phyloP scores from a whole-genome alignment of 257 asterid genomes.

The Linaria vulgaris region DNA sequence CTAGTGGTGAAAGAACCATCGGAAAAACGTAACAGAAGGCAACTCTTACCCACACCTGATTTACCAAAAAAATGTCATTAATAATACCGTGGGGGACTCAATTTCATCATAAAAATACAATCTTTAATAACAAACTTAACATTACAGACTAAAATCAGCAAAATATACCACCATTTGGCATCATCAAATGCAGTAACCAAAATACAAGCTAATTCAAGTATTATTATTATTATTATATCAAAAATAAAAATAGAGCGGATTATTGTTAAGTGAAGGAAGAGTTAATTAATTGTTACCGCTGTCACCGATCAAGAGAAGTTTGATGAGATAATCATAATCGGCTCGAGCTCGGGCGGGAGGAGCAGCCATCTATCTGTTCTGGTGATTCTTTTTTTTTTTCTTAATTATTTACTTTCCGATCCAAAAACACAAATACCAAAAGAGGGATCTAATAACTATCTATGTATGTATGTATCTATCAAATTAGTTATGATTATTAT shows the following conservation, averaged over 20 bases:
- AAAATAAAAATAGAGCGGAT: no score
- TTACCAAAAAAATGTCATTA: slow-evolving; percentile 29
- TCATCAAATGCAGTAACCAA: no score
- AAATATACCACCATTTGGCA: neutral
- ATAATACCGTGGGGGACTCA: slow-evolving; percentile 35
- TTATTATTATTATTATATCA: no score
- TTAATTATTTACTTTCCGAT: no score
- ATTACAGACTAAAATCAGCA: neutral
- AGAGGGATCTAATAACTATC: slow-evolving; percentile 55
- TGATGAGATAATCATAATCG: slow-evolving; percentile 61
- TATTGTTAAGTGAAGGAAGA: neutral
- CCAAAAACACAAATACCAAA: slow-evolving; percentile 23
- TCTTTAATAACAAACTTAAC: neutral
- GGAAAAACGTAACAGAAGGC: slow-evolving; percentile 94
- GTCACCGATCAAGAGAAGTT: slow-evolving; percentile 66
- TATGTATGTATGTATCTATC: no score
- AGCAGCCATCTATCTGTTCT: slow-evolving; percentile 62
- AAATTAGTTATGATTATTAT: no score
- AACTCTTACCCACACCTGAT: slow-evolving; percentile 97
- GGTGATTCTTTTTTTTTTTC: no score
- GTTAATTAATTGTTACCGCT: slow-evolving; percentile 37
- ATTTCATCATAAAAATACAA: slow-evolving; percentile 10
- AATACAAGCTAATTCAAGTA: neutral
- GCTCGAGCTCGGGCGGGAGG: slow-evolving; percentile 75
- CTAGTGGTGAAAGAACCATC: slow-evolving; percentile 84